Evolutionary conservation across 371 early-diverging fungal species (phyloP).

Genomic region (Zancudomyces culisetae): DNA sequence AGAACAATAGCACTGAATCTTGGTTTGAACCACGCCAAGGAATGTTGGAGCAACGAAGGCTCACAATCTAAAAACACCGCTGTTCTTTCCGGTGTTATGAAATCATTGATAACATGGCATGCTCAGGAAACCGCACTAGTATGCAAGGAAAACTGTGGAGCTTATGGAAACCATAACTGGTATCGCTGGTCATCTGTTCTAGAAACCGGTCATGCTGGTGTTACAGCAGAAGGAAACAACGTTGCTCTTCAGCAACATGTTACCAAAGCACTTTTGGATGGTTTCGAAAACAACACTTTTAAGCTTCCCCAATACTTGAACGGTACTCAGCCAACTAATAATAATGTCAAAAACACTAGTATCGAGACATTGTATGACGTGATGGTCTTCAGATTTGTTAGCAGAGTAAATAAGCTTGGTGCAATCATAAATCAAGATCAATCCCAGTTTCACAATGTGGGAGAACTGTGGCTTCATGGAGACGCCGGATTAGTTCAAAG

Average conservation of each 20-base stretch:
- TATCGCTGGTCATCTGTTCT: conserved; percentile 33
- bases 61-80: conserved; percentile 25
- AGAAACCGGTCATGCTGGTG: conserved; percentile 34
- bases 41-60: conserved; percentile 27
- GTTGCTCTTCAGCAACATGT: conserved; percentile 50
- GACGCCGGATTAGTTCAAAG: conserved; percentile 45
- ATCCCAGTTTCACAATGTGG: conserved; percentile 24
- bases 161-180: conserved; percentile 43
- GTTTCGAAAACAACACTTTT: conserved; percentile 25
- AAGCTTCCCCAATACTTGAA: conserved; percentile 19
- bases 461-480: conserved; percentile 51
- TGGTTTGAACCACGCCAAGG: conserved; percentile 47
- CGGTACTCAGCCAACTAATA: conserved; percentile 8
- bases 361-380: conserved; percentile 26
- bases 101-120: conserved; percentile 51
- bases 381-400: conserved; percentile 27
- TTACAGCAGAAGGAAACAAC: conserved; percentile 65
- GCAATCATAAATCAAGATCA: conserved; percentile 28
- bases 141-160: conserved; percentile 49
- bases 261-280: conserved; percentile 42
- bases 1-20: conserved; percentile 39
- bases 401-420: conserved; percentile 28
- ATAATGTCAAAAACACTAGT: conserved; percentile 23
- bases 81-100: conserved; percentile 50
- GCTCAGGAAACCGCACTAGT: conserved; percentile 36